A percentile compares a stretch with the other conserved stretches of the same genome.
These are phyloP conservation scores for Backusella psychrophila DNA, from an alignment of 192 early-diverging fungal species.

Conservation along the genomic window DNA sequence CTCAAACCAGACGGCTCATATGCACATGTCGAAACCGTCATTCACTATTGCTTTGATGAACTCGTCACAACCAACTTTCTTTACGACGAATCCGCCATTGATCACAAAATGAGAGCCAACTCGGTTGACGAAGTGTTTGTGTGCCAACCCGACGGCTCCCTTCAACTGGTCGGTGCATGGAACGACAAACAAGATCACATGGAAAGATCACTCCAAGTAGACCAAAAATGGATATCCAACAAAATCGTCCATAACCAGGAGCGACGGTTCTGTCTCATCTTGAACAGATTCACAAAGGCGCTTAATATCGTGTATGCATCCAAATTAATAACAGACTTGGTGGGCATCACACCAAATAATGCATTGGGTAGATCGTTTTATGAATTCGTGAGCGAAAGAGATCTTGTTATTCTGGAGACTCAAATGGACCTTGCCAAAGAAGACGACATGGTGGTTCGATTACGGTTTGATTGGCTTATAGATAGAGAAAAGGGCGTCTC, in stretches of 20 bases:
- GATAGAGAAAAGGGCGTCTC: not conserved
- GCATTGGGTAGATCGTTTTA: not conserved
- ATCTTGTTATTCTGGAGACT: not conserved
- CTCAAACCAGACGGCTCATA: conserved; percentile 33
- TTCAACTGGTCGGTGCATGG: conserved; percentile 10
- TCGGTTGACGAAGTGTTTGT: conserved; percentile 8
- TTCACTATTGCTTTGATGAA: conserved; percentile 32
- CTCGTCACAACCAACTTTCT: conserved; percentile 14
- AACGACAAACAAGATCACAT: not conserved
- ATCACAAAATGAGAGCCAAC: conserved; percentile 17
- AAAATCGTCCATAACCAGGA: conserved; percentile 7
- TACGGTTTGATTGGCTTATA: conserved; percentile 28
- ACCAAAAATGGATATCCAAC: not conserved
- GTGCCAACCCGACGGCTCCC: not conserved
- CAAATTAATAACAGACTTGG: not conserved
- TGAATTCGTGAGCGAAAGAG: conserved; percentile 4
- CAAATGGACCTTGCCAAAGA: conserved; percentile 16
- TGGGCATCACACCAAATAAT: not conserved
- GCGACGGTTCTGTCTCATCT: conserved; percentile 16
- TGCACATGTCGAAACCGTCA: conserved; percentile 18
- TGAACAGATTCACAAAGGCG: conserved; percentile 15
- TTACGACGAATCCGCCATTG: not conserved
- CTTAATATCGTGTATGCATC: conserved; percentile 10
- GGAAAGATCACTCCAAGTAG: not conserved
- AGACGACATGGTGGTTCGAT: conserved; percentile 3